Conservation (phyloP, 1,284 basidiomycete species). For the Rhodotorula sp. region DNA sequence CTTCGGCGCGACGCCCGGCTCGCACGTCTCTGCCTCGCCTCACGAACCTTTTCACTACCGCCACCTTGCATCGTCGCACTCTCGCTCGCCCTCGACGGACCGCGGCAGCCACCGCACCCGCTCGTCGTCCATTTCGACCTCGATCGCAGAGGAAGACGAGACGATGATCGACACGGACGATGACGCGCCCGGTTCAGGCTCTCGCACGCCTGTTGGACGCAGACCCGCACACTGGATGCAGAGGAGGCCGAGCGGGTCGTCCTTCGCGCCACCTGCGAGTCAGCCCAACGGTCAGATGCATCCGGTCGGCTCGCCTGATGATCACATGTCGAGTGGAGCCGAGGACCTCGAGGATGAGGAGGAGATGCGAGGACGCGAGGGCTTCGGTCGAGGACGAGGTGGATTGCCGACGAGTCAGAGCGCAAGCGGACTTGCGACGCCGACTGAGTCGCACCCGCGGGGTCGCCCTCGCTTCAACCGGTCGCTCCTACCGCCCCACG, state of each 20-base stretch:
- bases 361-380: conserved; percentile 30
- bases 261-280: conserved; percentile 3
- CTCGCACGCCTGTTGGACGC: conserved; percentile 12
- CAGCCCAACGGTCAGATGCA: neutral
- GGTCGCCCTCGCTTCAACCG: conserved; percentile 22
- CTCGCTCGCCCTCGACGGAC: conserved; percentile 27
- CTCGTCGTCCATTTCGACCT: conserved; percentile 20
- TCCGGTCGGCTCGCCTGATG: neutral
- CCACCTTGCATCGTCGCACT: conserved; percentile 31
- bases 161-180: conserved; percentile 30
- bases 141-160: conserved; percentile 29
- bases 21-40: conserved; percentile 2
- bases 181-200: conserved; percentile 8
- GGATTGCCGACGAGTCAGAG: neutral
- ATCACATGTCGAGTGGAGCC: neutral
- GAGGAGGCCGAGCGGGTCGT: conserved; percentile 28
- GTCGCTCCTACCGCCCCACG: conserved; percentile 12
- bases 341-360: conserved; percentile 16
- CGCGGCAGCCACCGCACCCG: conserved; percentile 6
- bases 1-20: neutral
- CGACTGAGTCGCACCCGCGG: conserved; percentile 11
- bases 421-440: neutral
- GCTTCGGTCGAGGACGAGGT: conserved; percentile 7
- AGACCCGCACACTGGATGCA: conserved; percentile 12
- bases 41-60: conserved; percentile 31